Conservation (phyloP, 768 basidiomycete species). For the Boletus edulis region DNA sequence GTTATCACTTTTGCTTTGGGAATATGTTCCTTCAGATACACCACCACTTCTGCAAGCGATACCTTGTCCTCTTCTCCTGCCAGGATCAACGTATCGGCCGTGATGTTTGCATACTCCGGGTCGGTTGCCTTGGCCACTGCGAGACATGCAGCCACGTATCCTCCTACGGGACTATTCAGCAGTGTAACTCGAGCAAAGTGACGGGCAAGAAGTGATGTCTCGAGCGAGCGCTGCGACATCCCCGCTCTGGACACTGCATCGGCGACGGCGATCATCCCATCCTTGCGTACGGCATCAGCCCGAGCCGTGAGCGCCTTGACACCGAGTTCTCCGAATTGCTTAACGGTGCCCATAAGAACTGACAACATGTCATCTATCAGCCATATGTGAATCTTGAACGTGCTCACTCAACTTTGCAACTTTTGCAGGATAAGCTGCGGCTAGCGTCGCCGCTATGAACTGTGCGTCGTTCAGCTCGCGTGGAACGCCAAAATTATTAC, state of each 20-base stretch:
- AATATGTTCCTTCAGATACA: slow-evolving; percentile 3
- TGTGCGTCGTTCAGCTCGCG: neutral
- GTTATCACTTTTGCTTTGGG: neutral
- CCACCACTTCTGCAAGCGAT: neutral
- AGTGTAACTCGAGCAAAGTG: neutral
- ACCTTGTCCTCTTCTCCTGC: neutral
- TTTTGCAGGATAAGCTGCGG: neutral
- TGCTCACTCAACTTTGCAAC: slow-evolving; percentile 3
- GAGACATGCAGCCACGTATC: neutral
- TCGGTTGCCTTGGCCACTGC: neutral
- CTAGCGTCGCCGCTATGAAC: neutral
- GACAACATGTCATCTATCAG: neutral
- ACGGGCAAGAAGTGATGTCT: neutral
- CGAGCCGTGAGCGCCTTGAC: neutral
- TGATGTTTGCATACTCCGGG: neutral
- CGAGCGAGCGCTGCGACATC: slow-evolving; percentile 2
- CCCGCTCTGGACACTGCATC: slow-evolving; percentile 1
- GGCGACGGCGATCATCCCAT: slow-evolving; percentile 6
- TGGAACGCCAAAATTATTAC: neutral
- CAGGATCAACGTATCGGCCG: slow-evolving; percentile 3
- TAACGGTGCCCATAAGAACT: neutral
- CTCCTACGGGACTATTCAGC: neutral
- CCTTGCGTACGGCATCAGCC: slow-evolving; percentile 1
- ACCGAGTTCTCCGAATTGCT: neutral
- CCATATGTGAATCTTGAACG: neutral